Conservation (phyloP, 371 early-diverging fungal species). For the Lichtheimia hyalospora region DNA sequence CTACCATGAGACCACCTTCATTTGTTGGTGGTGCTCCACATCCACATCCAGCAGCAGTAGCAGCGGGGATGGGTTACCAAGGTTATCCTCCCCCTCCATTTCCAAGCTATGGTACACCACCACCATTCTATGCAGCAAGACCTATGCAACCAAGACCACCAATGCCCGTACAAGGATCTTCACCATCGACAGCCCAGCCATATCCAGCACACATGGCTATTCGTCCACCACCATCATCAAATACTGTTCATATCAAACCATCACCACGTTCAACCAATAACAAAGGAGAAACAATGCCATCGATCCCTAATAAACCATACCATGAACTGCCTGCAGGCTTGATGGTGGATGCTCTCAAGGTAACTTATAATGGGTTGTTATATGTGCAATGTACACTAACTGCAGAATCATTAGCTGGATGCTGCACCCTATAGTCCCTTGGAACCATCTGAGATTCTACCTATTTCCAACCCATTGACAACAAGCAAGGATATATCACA, state of each 20-base stretch:
- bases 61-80: not conserved
- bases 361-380: conserved; percentile 11
- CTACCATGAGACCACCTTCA: not conserved
- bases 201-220: not conserved
- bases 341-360: conserved; percentile 53
- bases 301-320: conserved; percentile 38
- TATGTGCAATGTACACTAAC: not conserved
- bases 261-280: conserved; percentile 8
- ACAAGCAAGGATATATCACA: conserved; percentile 26
- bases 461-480: conserved; percentile 25
- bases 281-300: not conserved
- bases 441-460: conserved; percentile 33
- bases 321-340: conserved; percentile 59
- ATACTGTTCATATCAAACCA: conserved; percentile 3
- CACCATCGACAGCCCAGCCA: not conserved
- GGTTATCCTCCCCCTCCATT: conserved; percentile 5
- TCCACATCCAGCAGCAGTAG: conserved; percentile 3
- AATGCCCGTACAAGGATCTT: not conserved
- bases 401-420: conserved; percentile 20
- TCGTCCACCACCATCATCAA: not conserved
- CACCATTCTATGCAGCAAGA: not conserved
- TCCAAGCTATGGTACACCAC: not conserved
- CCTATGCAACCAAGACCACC: conserved; percentile 6
- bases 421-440: conserved; percentile 49
- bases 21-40: conserved; percentile 3